phyloP scores from a whole-genome alignment of 805 yeast genomes.

The Cyberlindnera maclurae region DNA sequence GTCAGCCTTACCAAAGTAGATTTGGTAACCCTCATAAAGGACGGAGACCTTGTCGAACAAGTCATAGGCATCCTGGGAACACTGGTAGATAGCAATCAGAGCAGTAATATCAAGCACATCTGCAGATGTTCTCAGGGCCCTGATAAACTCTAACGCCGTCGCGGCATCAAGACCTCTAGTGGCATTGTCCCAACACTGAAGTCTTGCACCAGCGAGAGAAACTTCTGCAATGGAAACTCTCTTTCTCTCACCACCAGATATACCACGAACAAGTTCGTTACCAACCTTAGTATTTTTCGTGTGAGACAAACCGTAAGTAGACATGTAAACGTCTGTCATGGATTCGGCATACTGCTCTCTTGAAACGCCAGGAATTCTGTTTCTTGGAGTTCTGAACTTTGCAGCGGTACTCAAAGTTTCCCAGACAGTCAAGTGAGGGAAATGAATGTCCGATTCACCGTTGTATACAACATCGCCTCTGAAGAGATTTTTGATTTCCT shows the following conservation, averaged over 20 bases:
- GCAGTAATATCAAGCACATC: slow-evolving; percentile 42
- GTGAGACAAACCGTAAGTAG: slow-evolving; percentile 45
- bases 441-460: slow-evolving; percentile 56
- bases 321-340: slow-evolving; percentile 45
- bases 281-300: slow-evolving; percentile 62
- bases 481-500: slow-evolving; percentile 38
- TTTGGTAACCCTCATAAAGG: slow-evolving; percentile 50
- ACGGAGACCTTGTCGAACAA: slow-evolving; percentile 47
- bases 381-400: slow-evolving; percentile 46
- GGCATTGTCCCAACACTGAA: slow-evolving; percentile 52
- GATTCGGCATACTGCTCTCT: slow-evolving; percentile 43
- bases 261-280: slow-evolving; percentile 59
- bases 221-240: slow-evolving; percentile 70
- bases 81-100: slow-evolving; percentile 54
- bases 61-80: slow-evolving; percentile 48
- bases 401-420: slow-evolving; percentile 54
- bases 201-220: slow-evolving; percentile 37
- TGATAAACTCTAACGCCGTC: slow-evolving; percentile 49
- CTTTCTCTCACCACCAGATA: slow-evolving; percentile 71
- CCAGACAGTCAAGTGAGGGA: slow-evolving; percentile 57
- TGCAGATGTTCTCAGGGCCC: slow-evolving; percentile 47
- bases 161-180: slow-evolving; percentile 65
- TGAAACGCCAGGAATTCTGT: slow-evolving; percentile 44
- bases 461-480: slow-evolving; percentile 60
- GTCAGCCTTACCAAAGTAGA: slow-evolving; percentile 41